Base-by-base conservation (phyloP, 2,329 filamentous ascomycete species). In the Calonectria leucothoes region DNA sequence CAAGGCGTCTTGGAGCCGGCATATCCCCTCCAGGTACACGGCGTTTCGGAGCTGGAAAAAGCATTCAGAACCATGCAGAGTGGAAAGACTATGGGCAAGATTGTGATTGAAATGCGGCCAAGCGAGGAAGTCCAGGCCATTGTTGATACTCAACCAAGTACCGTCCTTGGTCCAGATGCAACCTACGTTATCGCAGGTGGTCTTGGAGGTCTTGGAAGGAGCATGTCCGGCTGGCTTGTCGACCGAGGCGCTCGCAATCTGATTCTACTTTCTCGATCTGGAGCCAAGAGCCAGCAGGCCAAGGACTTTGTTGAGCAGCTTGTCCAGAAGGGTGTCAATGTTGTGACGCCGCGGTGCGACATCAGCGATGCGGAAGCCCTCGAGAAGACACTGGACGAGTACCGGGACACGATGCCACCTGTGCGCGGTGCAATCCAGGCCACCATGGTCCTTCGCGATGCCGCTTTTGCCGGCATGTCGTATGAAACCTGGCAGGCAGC, bases 211-310 rank as follows among this genome's bases (percentile, higher is more conserved):
- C 72, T 80, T 45, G 78, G 79, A 8, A 52, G 70, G 2, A 66
- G 66, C 1, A 70, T 82, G 14, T 68, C 68, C 5, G n/a, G 49
- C 6, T 75, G 76, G 74, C 63, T 79, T 33, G 69, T 49, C 7
- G 48, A 39, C 4, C 66, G 69, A 0, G 82, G 83, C 0, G 81
- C 82, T 2, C 76, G 73, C 11, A 74, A 80, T 25, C 74, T 84
- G 20, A 67, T 82, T 1, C 76, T 83, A n/a, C 71, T 84, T 1
- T 81, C 80, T 0, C 74, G 83, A 73, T 66, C 64, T 12, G 64
- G 64, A 6, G 64, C 59, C 37, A 48, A 25, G 39, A 64, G 10
- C 15, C 39, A 48, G 59, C 59, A 64, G 29, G 37, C 59, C 17
- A 64, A 48, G 39, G 59, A 45, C 17, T 48, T 64, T 48, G 59